Evolutionary conservation across 352 stramenopile species (phyloP).

Genomic region (Globisporangium megalacanthum): DNA sequence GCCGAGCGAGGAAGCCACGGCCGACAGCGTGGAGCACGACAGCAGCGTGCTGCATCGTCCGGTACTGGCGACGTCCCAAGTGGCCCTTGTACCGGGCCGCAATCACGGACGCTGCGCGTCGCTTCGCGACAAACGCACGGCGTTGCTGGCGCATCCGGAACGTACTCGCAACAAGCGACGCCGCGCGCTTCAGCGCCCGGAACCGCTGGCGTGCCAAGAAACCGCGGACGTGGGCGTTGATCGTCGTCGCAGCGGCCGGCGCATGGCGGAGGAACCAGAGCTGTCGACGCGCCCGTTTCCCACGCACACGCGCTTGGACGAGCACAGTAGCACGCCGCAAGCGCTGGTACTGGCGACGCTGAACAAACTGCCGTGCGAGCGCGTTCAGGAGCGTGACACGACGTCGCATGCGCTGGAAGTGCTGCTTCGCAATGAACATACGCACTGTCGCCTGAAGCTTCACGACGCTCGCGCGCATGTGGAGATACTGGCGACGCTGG

Average conservation of each 20-base stretch:
- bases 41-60: slow-evolving; percentile 63
- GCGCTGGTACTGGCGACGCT: slow-evolving; percentile 61
- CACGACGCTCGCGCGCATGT: slow-evolving; percentile 54
- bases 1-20: slow-evolving; percentile 68
- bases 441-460: slow-evolving; percentile 59
- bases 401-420: slow-evolving; percentile 43
- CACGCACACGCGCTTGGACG: slow-evolving; percentile 65
- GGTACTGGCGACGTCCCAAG: slow-evolving; percentile 48
- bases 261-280: slow-evolving; percentile 69
- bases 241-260: slow-evolving; percentile 69
- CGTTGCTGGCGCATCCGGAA: slow-evolving; percentile 64
- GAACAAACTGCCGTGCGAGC: slow-evolving; percentile 62
- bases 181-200: slow-evolving; percentile 58
- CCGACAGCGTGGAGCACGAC: slow-evolving; percentile 73
- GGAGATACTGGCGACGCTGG: slow-evolving; percentile 63
- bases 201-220: slow-evolving; percentile 68
- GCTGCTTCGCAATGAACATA: slow-evolving; percentile 57
- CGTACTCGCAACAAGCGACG: slow-evolving; percentile 65
- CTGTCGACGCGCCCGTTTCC: slow-evolving; percentile 66
- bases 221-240: slow-evolving; percentile 65
- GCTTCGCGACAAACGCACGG: slow-evolving; percentile 58
- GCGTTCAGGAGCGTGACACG: slow-evolving; percentile 71
- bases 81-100: slow-evolving; percentile 76
- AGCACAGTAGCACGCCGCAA: slow-evolving; percentile 62
- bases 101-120: slow-evolving; percentile 56